Conservation (phyloP, 176 grass and related monocot genomes). For the Secale cereale region DNA sequence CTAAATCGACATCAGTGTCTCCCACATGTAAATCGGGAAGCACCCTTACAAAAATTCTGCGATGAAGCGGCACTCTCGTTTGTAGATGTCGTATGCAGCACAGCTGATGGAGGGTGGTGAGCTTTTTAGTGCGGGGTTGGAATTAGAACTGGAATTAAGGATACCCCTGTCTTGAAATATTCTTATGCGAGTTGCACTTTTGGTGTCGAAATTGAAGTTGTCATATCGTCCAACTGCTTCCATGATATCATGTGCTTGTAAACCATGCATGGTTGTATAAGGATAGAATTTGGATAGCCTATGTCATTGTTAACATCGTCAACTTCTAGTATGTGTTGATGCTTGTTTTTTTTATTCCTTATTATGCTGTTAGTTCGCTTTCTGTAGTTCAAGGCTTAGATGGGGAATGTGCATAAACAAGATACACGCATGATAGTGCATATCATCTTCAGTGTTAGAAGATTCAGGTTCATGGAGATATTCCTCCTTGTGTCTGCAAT, state of each 20-base stretch:
- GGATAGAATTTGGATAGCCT: neutral
- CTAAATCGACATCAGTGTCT: neutral
- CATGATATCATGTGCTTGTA: neutral
- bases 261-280: neutral
- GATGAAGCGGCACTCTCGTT: neutral
- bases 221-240: neutral
- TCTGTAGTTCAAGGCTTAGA: neutral
- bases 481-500: neutral
- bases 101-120: neutral
- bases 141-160: neutral
- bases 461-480: neutral
- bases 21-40: no score
- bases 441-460: neutral
- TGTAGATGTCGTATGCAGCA: neutral
- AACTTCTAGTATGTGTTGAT: neutral
- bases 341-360: neutral
- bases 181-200: neutral
- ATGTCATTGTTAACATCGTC: neutral
- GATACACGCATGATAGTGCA: neutral
- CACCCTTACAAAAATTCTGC: neutral
- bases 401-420: neutral
- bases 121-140: neutral
- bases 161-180: neutral
- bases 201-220: neutral
- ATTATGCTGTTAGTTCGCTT: neutral